Conservation (phyloP, 2,329 filamentous ascomycete genomes). For the Cadophora gregata region DNA sequence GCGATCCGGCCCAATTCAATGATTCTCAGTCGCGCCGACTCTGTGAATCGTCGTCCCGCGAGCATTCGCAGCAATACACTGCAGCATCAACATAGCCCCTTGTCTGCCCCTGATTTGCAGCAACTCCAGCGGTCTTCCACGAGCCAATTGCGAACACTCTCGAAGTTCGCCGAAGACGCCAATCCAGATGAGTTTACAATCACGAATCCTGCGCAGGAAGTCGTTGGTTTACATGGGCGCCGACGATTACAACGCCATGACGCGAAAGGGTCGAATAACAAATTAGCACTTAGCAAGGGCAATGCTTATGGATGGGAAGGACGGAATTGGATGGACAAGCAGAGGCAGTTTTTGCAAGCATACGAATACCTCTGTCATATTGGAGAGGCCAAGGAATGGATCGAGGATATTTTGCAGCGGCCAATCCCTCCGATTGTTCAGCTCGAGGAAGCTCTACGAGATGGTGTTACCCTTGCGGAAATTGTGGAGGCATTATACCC, state of each 20-base stretch:
- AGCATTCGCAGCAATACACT: conserved; percentile 39
- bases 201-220: conserved; percentile 79
- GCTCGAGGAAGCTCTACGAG: conserved; percentile 87
- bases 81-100: conserved; percentile 48
- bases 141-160: conserved; percentile 85
- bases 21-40: conserved; percentile 64
- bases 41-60: conserved; percentile 45
- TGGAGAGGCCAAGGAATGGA: conserved; percentile 98
- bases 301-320: conserved; percentile 74
- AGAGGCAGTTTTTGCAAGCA: conserved; percentile 92
- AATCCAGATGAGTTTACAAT: conserved; percentile 83
- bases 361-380: conserved; percentile 99
- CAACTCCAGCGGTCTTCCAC: conserved; percentile 88
- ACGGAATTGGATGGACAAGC: conserved; percentile 98
- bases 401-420: conserved; percentile 87
- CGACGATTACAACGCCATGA: conserved; percentile 78
- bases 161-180: conserved; percentile 77
- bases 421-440: conserved; percentile 91
- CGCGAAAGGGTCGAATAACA: conserved; percentile 47
- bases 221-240: conserved; percentile 84
- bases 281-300: conserved; percentile 53
- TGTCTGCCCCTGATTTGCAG: conserved; percentile 76
- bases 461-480: conserved; percentile 94
- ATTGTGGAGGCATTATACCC: conserved; percentile 89
- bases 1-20: conserved; percentile 62